Evolutionary conservation across 176 grass and related monocot genomes (phyloP).

Genomic region (Juncus inflexus): DNA sequence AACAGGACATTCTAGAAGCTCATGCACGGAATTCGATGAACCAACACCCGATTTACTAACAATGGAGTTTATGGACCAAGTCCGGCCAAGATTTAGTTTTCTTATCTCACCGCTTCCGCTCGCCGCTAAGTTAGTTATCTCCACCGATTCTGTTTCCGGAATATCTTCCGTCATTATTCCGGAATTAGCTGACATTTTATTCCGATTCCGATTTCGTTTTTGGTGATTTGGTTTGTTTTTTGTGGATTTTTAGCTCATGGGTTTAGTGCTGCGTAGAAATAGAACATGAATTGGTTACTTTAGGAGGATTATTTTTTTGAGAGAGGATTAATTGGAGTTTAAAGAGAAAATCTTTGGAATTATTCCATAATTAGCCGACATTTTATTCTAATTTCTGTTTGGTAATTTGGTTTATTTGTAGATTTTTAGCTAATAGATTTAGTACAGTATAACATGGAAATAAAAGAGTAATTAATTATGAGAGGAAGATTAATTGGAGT

Average conservation of each 20-base stretch:
- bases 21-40: slow-evolving; percentile 37
- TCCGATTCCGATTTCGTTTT: neutral
- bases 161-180: slow-evolving; percentile 25
- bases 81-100: slow-evolving; percentile 23
- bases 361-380: too few relatives aligned
- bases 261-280: neutral
- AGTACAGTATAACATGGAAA: too few relatives aligned
- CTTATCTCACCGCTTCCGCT: slow-evolving; percentile 22
- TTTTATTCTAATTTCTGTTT: too few relatives aligned
- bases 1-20: slow-evolving; percentile 77
- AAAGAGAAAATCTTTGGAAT: too few relatives aligned
- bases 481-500: neutral
- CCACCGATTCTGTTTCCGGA: slow-evolving; percentile 18
- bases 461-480: too few relatives aligned
- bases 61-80: slow-evolving; percentile 23
- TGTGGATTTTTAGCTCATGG: neutral
- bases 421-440: too few relatives aligned
- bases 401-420: too few relatives aligned
- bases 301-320: too few relatives aligned
- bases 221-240: neutral
- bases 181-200: slow-evolving; percentile 27
- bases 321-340: too few relatives aligned
- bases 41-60: slow-evolving; percentile 23
- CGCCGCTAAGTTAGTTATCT: slow-evolving; percentile 3
- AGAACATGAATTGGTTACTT: neutral